Evolutionary conservation across 495 filamentous ascomycete genomes (phyloP), one percentile per base, ranked within the genome.

Genomic region (Penicillium pancosmium): DNA sequence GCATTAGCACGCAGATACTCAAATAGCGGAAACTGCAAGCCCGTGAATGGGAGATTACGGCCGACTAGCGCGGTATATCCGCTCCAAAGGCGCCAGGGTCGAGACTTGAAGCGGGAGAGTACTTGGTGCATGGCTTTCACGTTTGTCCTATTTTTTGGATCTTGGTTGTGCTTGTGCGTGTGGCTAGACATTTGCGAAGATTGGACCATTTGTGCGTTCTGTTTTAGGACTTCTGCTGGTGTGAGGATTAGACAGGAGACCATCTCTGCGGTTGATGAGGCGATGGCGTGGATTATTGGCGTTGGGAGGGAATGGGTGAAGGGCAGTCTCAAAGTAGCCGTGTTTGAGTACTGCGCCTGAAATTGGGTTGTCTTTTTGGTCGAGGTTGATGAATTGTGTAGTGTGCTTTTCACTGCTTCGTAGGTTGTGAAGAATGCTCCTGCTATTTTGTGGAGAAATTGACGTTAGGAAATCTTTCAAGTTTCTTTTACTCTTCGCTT

Each of bases 341-440:
- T 49, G 80, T 2, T 86, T 79, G 54, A 79, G 69, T n/a, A 40
- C 46, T 50, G 48, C 4, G 47, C 33, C 12, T 18, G 55, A 25
- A 15, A 7, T 52, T n/a, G 4, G 12, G 8, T 6, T 83, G 81
- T 25, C 52, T 47, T 50, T 2, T 38, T 38, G 49, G 9, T 35
- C 12, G 41, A 50, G 55, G 13, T 75, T 58, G 74, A 80, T 41
- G 69, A 64, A 31, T 71, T 65, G 41, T 75, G 68, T 2, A 89
- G 71, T n/a, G 81, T 66, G 13, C 79, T 73, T 74, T 93, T 95
- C 9, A 81, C 73, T 18, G 79, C 81, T 78, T 97, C 92, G 71
- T 97, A 97, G 6, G 89, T 90, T 11, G 89, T 91, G 75, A 97
- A 97, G 77, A 97, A 97, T 31, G 89, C 83, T 57, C 91, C 91